Conservation (phyloP, 768 basidiomycete species). For the Mycena haematopus region DNA sequence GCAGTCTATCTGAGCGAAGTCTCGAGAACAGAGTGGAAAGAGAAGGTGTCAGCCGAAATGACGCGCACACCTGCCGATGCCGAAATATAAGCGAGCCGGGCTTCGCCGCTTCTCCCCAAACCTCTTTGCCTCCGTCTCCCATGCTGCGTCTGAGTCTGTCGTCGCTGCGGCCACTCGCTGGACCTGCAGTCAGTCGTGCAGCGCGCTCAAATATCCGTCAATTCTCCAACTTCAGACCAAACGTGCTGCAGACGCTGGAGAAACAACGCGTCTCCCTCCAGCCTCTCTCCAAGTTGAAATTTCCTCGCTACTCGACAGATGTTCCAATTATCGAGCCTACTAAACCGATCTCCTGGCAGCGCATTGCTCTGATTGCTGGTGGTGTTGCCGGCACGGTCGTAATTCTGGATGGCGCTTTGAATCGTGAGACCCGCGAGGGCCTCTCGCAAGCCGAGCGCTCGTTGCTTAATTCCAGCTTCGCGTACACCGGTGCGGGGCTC, state of each 20-base stretch:
- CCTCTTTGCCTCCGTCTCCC: not conserved
- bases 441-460: conserved; percentile 67
- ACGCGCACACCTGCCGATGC: conserved; percentile 2
- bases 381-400: conserved; percentile 77
- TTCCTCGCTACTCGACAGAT: conserved; percentile 49
- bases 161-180: conserved; percentile 26
- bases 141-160: conserved; percentile 30
- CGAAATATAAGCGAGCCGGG: conserved; percentile 9
- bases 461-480: conserved; percentile 79
- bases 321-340: conserved; percentile 39
- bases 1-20: too few species aligned
- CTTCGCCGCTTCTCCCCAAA: not conserved
- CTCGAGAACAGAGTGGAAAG: not conserved
- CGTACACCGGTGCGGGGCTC: conserved; percentile 84
- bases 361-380: conserved; percentile 40
- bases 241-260: conserved; percentile 23
- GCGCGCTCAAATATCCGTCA: conserved; percentile 23
- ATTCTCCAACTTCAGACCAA: conserved; percentile 28
- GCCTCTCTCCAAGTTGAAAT: conserved; percentile 21
- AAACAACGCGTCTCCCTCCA: conserved; percentile 19
- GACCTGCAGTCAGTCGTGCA: conserved; percentile 17
- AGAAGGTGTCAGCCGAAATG: not conserved
- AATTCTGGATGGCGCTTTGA: conserved; percentile 67
- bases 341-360: conserved; percentile 40
- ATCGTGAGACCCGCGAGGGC: conserved; percentile 78